Evolutionary conservation across 129 eudicot genomes (phyloP), one percentile per base, ranked within the genome.

Genomic region (Escallonia rubra): DNA sequence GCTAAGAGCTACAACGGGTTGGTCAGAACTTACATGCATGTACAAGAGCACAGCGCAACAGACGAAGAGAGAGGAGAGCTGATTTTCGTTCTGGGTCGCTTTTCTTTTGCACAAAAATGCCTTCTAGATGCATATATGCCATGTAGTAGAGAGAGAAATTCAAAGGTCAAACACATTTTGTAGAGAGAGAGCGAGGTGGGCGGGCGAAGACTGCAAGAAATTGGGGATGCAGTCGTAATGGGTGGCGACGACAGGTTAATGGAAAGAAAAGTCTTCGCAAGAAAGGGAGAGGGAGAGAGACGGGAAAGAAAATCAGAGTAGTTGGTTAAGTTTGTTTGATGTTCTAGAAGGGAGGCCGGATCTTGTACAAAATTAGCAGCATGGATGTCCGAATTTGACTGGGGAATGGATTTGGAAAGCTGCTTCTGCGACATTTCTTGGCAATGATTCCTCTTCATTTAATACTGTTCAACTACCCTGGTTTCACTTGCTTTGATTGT

Each of bases 91-190:
- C 39, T 45, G 61, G 64, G 64, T 10, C 5, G 61, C 42, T 16
- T 5, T 7, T n/a, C 13, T 62, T 38, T 69, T 73, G 23, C 46
- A 64, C 44, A 74, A 38, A 11, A 15, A 11, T 14, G 61, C 40
- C 16, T 23, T 40, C 39, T 12, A 50, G 45, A 23, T n/a, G 65
- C n/a, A 59, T 53, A 11, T 41, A 8, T 47, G 54, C 11, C 48
- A 49, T 15, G 50, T 7, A 51, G 23, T 52, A 41, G 14, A 14
- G 43, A 64, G 66, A 51, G 34, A 69, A 49, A 70, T 54, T 76
- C 75, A 70, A 68, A 68, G 83, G 89, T 84, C 85, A 80, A 80
- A 70, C 55, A 60, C 52, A 65, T 54, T 65, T 10, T 54, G 14
- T 58, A 57, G 61, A 57, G 72, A 74, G 54, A 58, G 40, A 46